A percentile compares a stretch with the other conserved stretches of the same genome.
Evolutionary conservation across 2,329 filamentous ascomycete species (phyloP).

Genomic region (Dendryphion nanum): DNA sequence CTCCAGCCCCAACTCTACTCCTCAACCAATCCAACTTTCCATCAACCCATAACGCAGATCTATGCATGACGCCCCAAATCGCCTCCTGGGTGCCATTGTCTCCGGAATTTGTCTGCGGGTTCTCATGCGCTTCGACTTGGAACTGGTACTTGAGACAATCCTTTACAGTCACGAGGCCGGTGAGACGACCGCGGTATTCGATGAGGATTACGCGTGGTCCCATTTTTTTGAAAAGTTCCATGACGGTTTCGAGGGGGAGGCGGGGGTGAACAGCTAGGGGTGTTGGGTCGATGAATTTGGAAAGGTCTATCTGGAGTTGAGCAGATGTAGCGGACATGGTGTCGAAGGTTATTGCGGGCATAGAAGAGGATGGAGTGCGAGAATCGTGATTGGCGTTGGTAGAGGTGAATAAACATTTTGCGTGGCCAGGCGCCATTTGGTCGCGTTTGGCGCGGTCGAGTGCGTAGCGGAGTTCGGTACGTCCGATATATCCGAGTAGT

Average conservation of each 20-base stretch:
- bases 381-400: constrained; percentile 9
- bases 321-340: constrained; percentile 57
- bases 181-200: constrained; percentile 81
- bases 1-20: constrained; percentile 12
- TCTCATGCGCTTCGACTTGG: constrained; percentile 85
- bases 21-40: constrained; percentile 15
- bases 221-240: constrained; percentile 98
- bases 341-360: constrained; percentile 55
- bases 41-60: constrained; percentile 18
- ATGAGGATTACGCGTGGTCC: constrained; percentile 90
- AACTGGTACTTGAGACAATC: constrained; percentile 98
- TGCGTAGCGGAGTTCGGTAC: constrained; percentile 87
- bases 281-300: constrained; percentile 82
- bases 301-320: constrained; percentile 70
- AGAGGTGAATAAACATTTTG: constrained; percentile 72
- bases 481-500: constrained; percentile 86
- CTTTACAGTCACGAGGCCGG: constrained; percentile 89
- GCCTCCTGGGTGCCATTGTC: constrained; percentile 32
- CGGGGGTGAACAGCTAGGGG: constrained; percentile 89
- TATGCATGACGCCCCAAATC: constrained; percentile 19
- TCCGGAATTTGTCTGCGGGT: constrained; percentile 43
- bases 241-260: constrained; percentile 90
- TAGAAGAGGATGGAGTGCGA: constrained; percentile 29
- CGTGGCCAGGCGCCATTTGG: constrained; percentile 61
- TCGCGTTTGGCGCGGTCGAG: constrained; percentile 76